Evolutionary conservation across 2,329 filamentous ascomycete species (phyloP).

Genomic region (Verticillium dahliae): DNA sequence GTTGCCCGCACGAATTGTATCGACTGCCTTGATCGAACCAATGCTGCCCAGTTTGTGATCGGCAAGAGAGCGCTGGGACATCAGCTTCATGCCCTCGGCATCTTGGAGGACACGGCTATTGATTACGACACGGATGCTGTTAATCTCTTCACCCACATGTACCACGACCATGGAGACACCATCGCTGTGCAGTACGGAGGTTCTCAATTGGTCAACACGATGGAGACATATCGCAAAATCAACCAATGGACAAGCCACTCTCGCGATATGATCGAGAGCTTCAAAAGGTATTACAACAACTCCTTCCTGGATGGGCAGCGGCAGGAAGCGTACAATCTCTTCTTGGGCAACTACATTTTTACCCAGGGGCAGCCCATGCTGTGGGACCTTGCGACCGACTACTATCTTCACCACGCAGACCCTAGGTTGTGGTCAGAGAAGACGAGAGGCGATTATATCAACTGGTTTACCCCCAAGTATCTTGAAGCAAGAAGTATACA

Average conservation of each 20-base stretch:
- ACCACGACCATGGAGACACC: conserved; percentile 94
- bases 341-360: conserved; percentile 93
- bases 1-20: conserved; percentile 96
- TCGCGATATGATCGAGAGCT: conserved; percentile 97
- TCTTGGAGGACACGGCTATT: conserved; percentile 71
- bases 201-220: conserved; percentile 95
- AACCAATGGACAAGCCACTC: conserved; percentile 99
- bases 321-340: conserved; percentile 96
- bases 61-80: conserved; percentile 89
- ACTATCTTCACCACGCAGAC: conserved; percentile 88
- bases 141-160: conserved; percentile 97
- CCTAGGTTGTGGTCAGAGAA: conserved; percentile 66
- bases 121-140: conserved; percentile 95
- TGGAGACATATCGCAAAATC: conserved; percentile 98
- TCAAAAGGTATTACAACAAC: conserved; percentile 98
- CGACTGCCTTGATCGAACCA: conserved; percentile 93
- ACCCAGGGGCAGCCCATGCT: conserved; percentile 84
- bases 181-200: conserved; percentile 97
- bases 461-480: conserved; percentile 72
- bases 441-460: conserved; percentile 65
- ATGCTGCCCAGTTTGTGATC: conserved; percentile 96
- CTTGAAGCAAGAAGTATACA: conserved; percentile 32
- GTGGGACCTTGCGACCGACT: conserved; percentile 92
- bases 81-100: conserved; percentile 85
- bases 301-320: conserved; percentile 96